Evolutionary conservation across 2,329 filamentous ascomycete species (phyloP), one percentile per base, ranked within the genome.

Genomic region (Colletotrichum orchidophilum): DNA sequence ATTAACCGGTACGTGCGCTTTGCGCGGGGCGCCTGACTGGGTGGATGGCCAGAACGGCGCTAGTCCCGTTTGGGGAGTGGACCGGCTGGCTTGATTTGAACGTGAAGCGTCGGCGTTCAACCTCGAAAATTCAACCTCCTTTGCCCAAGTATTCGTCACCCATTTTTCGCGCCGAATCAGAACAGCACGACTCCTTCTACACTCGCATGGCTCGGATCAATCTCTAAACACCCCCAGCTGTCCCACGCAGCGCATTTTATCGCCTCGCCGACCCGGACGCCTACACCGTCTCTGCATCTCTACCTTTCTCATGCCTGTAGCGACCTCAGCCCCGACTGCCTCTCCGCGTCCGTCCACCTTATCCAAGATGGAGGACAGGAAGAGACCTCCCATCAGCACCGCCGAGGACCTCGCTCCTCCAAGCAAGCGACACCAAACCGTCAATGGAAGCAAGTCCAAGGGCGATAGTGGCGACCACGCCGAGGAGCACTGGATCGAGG

Each of bases 311-410:
- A 97, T 97, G 94, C 92, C 92, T 92, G 90, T 93, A 89, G 91
- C 93, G 86, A 92, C 93, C 85, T 72, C 70, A 70, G 88, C 90
- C 77, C 87, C 88, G 81, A 89, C 91, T 84, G 87, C 92, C 83
- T 83, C 85, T 80, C 88, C 92, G 87, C 90, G 91, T 89, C 90
- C 93, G 87, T 92, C 94, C 86, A 91, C 91, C 88, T 88, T 94
- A 85, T 87, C 91, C 87, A 97, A 96, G 90, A 99, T 98, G 96
- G 96, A 99, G 89, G 96, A 98, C 87, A 94, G 96, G 90, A 99
- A 99, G 90, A 92, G 96, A 90, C 93, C 95, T 80, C 94, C 95
- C 80, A 89, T 93, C 77, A 88, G 90, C 83, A 93, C 92, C 80
- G 86, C 90, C 78, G 94, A 96, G 82, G 94, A 98, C 76, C 87